Conservation (phyloP, 306 rosid genomes). For the Lathyrus sativus region DNA sequence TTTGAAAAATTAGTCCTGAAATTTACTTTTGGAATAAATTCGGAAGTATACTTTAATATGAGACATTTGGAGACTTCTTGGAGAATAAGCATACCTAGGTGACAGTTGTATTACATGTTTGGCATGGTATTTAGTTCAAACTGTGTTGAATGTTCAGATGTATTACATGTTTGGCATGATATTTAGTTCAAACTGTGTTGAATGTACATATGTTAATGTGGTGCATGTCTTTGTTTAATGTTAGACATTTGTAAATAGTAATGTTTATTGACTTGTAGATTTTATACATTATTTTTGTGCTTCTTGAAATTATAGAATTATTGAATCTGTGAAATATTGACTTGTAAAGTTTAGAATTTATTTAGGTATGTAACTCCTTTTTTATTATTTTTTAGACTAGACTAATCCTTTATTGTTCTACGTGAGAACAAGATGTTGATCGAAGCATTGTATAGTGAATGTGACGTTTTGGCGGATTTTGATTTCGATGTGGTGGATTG, state of each 20-base stretch:
- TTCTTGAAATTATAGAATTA: neutral
- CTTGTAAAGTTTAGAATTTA: too few species aligned
- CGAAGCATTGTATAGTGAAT: too few species aligned
- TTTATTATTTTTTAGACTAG: conserved; percentile 77
- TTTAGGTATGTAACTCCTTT: neutral
- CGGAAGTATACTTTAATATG: too few species aligned
- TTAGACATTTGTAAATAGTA: conserved; percentile 24
- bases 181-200: too few species aligned
- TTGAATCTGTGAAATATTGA: conserved; percentile 4
- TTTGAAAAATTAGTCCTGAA: too few species aligned
- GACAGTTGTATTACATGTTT: conserved; percentile 53
- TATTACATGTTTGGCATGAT: too few species aligned
- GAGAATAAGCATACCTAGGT: conserved; percentile 98
- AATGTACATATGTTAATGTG: conserved; percentile 37
- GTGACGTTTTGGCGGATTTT: too few species aligned
- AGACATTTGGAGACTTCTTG: too few species aligned
- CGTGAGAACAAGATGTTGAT: too few species aligned
- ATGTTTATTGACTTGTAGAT: conserved; percentile 13
- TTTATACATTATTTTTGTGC: neutral
- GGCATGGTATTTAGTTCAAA: conserved; percentile 46
- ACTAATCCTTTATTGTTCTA: conserved; percentile 70
- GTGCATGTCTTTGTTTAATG: conserved; percentile 30
- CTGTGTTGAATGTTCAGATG: conserved; percentile 41
- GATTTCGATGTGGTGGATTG: too few species aligned
- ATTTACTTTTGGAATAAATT: too few species aligned